Conservation (phyloP, 1,139 yeast genomes). For the Kazachstania sp. region DNA sequence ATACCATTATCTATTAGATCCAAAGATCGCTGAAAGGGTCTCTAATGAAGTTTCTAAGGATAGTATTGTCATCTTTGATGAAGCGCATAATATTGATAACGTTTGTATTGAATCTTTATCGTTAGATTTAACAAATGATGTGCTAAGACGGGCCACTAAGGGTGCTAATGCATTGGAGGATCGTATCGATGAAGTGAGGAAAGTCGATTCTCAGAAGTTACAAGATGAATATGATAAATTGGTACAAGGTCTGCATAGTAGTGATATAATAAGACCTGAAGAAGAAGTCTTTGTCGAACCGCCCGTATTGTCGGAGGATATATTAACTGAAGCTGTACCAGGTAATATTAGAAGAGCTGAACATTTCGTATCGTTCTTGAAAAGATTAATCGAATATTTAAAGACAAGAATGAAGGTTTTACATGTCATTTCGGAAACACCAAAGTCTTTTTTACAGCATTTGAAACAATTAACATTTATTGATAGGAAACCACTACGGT, state of each 20-base stretch:
- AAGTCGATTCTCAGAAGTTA: constrained; percentile 70
- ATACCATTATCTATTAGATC: constrained; percentile 90
- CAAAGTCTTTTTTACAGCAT: constrained; percentile 84
- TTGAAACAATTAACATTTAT: constrained; percentile 87
- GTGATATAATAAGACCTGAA: constrained; percentile 28
- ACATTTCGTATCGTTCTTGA: constrained; percentile 86
- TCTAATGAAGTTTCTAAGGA: constrained; percentile 88
- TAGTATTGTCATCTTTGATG: constrained; percentile 90
- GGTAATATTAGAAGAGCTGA: constrained; percentile 96
- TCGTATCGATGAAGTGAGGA: constrained; percentile 75
- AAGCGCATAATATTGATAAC: constrained; percentile 96
- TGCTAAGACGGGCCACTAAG: constrained; percentile 61
- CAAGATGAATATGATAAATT: constrained; percentile 86
- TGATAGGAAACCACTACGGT: constrained; percentile 81
- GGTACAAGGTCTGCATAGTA: constrained; percentile 65
- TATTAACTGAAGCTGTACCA: constrained; percentile 87
- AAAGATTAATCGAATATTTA: constrained; percentile 85
- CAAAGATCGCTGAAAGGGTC: constrained; percentile 93
- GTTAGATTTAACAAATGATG: constrained; percentile 79
- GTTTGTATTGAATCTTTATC: constrained; percentile 95
- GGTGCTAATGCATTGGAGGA: constrained; percentile 74
- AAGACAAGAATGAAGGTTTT: constrained; percentile 96
- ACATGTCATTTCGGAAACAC: constrained; percentile 95
- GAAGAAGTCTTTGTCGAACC: constrained; percentile 82
- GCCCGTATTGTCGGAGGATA: constrained; percentile 78